Evolutionary conservation across 257 asterid genomes (phyloP), one percentile per base, ranked within the genome.

Genomic region (Solanum pimpinellifolium): DNA sequence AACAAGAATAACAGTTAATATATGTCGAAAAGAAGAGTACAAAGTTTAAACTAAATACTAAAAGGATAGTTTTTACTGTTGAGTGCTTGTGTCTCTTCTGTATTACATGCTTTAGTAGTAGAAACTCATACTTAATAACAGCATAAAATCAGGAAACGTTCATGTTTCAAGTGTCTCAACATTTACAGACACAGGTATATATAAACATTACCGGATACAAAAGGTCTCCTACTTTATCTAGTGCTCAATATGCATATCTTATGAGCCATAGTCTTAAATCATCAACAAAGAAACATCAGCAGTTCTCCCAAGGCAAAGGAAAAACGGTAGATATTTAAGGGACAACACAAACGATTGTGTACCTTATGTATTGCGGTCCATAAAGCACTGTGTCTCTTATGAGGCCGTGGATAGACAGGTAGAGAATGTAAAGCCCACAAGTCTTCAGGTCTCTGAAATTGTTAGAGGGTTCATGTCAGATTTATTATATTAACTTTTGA

Each of bases 331-430:
- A 80, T 80, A 16, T 29, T 62, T 29, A 47, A 80, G 44, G 85
- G 68, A 49, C 44, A 80, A 18, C 25, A 11, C 68, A 47, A 81
- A 20, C 52, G 18, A 81, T 29, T 31, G 46, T 20, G 44, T 90
- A 96, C 98, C 99, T 95, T 97, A 90, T 87, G 92, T 90, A 97
- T 97, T 85, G 94, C 97, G 52, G 90, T 89, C 99, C 99, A 97
- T 65, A 92, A 86, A 88, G 90, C 62, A 82, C 92, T 91, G 39
- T 91, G 91, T 89, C 92, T 95, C 87, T 89, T 95, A 90, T 97
- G 99, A 74, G 98, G 99, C 93, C 88, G 94, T 4, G 99, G 96
- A 10, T 84, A 91, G 87, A 95, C 99, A 59, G 98, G 95, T 87
- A 92, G 91, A 87, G 98, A 95, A 88, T 97, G 99, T 86, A 94